Conservation (phyloP, 257 asterid species). For the Cordia subcordata region DNA sequence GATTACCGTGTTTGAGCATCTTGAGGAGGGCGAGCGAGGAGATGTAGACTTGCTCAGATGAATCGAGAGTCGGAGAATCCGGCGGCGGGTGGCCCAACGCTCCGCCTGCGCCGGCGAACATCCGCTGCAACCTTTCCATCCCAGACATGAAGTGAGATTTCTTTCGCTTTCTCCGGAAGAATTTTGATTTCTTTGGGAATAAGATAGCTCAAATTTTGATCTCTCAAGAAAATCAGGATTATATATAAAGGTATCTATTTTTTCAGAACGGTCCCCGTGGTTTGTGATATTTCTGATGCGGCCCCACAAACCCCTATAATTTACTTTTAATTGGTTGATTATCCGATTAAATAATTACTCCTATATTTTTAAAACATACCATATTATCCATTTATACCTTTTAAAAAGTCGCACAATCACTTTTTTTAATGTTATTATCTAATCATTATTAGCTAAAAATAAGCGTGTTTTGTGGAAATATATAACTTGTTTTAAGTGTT, state of each 20-base stretch:
- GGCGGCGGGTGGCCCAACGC: conserved; percentile 82
- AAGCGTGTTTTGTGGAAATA: too few species aligned
- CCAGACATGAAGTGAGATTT: conserved; percentile 26
- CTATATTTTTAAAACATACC: too few species aligned
- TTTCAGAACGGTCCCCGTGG: neutral
- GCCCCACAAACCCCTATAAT: neutral
- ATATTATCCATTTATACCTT: too few species aligned
- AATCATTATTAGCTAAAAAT: too few species aligned
- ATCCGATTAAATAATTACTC: too few species aligned
- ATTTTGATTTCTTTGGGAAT: neutral
- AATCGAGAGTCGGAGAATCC: conserved; percentile 72
- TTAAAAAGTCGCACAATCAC: too few species aligned
- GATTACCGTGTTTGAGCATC: conserved; percentile 83
- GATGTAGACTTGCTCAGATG: conserved; percentile 84
- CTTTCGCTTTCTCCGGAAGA: neutral
- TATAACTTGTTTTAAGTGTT: too few species aligned
- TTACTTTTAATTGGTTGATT: too few species aligned
- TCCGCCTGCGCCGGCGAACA: conserved; percentile 87
- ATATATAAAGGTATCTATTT: neutral
- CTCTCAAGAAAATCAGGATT: neutral
- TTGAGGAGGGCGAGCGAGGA: conserved; percentile 79
- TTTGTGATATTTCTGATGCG: neutral
- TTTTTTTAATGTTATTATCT: too few species aligned
- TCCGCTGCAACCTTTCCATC: conserved; percentile 76
- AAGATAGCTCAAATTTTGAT: neutral